Evolutionary conservation across 2,329 filamentous ascomycete genomes (phyloP), one percentile per base, ranked within the genome.

Genomic region (Beauveria rudraprayagi): DNA sequence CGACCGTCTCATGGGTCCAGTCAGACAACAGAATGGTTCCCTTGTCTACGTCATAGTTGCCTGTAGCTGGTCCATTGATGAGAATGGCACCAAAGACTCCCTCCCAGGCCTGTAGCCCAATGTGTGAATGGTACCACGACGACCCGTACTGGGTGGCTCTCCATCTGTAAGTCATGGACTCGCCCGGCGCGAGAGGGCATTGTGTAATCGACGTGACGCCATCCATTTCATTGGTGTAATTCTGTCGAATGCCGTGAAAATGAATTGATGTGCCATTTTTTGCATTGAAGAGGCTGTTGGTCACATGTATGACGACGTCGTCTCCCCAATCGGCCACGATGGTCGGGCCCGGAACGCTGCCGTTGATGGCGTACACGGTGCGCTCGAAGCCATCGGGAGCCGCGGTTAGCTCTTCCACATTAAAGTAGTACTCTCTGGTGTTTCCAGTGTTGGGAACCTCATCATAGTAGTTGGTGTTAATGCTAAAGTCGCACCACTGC

Each of bases 71-170:
- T 0, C 85, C 85, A 59, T 86, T 78, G 65, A 88, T 83, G 19
- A 87, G 72, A 41, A 89, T 81, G 2, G 78, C 78, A 0, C 86
- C 86, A 30, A 82, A 75, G 0, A 87, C 71, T 1, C 86, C 86
- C 60, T 86, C 77, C 70, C 73, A 78, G 0, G 73, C 70, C 62
- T 79, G 76, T 0, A 77, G 67, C 3, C 74, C 75, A 65, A 82
- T 82, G 68, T 88, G 85, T 1, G 80, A 83, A 68, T 88, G 85
- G 59, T 86, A 87, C 81, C 82, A 86, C 3, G 75, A 76, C 0
- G 78, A 74, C 10, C 84, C 81, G 69, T 84, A 81, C 65, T 81
- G 75, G 0, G 78, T 81, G 3, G 80, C 82, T 48, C 76, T 76
- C 73, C 81, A 88, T 2, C 70, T 79, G 71, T 89, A 89, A 1